Evolutionary conservation across 805 yeast species (phyloP), one percentile per base, ranked within the genome.

Genomic region (Saccharomycopsis olivae): DNA sequence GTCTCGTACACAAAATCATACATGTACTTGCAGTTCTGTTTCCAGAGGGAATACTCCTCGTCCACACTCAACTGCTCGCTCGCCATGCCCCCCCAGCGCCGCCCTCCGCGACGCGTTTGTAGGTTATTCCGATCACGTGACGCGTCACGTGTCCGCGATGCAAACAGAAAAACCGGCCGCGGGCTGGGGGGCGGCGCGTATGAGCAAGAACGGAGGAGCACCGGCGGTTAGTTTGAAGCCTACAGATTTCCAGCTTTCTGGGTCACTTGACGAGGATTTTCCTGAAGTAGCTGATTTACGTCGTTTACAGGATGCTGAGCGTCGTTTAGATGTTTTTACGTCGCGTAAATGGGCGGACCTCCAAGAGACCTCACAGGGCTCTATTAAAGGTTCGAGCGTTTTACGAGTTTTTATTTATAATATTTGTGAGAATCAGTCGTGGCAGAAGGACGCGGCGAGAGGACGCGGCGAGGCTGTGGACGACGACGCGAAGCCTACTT

Each of bases 311-410:
- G 86, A 81, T 6, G 85, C 88, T n/a, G 98, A 92, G 57, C 71
- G 75, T 46, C 70, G 75, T 47, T 60, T 89, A 34, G 97, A 92
- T 57, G 72, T 89, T 41, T 69, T 83, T 48, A 75, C 85, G 29
- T 76, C 88, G 33, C 74, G 94, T 44, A 89, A 89, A 57, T 72
- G 85, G 47, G 70, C 84, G 40, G 97, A 89, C 52, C 66, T 87
- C 42, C 94, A 85, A 56, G 94, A 88, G 44, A 67, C 65, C 56
- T 61, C 67, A 46, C 68, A 67, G 41, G 68, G 62, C 49, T 51
- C 61, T 27, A 52, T 51, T 5, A 53, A 50, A 23, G 72, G 71
- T 47, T 74, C 74, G 28, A 78, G 81, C 39, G 66, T 69, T 11
- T 66, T 92, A 50, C 73, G 97, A 41, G 71, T 92, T 14, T 89